Evolutionary conservation across 2,329 filamentous ascomycete genomes (phyloP), one percentile per base, ranked within the genome.

Genomic region (Hypomyces rosellus): DNA sequence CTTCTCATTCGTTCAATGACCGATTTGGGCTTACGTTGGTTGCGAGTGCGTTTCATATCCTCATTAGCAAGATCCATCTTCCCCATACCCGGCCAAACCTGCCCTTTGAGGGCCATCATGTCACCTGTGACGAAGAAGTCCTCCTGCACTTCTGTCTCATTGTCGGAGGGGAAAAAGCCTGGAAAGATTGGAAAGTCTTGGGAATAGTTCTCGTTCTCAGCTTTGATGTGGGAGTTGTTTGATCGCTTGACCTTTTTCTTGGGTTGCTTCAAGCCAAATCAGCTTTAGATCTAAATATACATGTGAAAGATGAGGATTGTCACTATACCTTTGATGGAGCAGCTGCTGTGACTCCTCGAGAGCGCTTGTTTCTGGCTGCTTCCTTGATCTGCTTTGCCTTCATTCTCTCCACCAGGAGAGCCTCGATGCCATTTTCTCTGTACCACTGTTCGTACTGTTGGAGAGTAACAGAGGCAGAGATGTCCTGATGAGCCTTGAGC

Each of bases 391-490:
- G 84, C 65, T 93, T 95, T 51, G 84, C 77, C 45, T 76, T 80
- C 75, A 95, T 82, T 20, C 92, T 80, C 53, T 92, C 85, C 4
- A 88, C 83, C 59, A 96, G 81, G 51, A 95, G 72, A 45, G 75
- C 74, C 54, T 88, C 82, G 50, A 96, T 81, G 33, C 80, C 78
- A 69, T 90, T 80, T 25, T 76, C 72, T 14, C 77, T 74, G 63
- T 91, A 95, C 92, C 92, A 96, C 34, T 73, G 70, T 50, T 95
- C 83, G 63, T 89, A 96, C 41, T 76, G 71, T 34, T 82, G 76
- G 41, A 95, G 74, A 33, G 79, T 66, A 11, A 77, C 66, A 20
- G 77, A 75, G n/a, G 86, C 82, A n/a, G 71, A 71, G n/a, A 75
- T 67, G 53, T 95, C 86, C 42, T 80, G 76, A 48, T 82, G 78